Percentiles rank a stretch among this genome's conserved stretches.
These are phyloP conservation scores for Colletotrichum sp. DNA, from an alignment of 2,329 filamentous ascomycete species.

Conservation along the genomic window DNA sequence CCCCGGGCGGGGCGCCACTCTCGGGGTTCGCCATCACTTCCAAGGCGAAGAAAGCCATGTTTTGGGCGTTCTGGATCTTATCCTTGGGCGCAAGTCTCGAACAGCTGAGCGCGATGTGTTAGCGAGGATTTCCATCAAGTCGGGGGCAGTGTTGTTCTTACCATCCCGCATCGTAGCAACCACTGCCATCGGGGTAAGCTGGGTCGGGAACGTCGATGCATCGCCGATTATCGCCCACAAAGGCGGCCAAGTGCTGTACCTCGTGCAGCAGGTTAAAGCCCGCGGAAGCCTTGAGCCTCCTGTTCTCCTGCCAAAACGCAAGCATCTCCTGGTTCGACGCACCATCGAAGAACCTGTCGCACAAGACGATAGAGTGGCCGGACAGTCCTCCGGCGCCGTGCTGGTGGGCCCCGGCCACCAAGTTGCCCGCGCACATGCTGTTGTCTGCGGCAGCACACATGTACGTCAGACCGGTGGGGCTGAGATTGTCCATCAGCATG, in stretches of 20 bases:
- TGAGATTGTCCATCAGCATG: background rate
- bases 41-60: background rate
- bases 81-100: background rate
- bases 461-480: background rate
- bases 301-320: background rate
- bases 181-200: background rate
- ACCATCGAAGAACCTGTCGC: background rate
- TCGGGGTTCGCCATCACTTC: background rate
- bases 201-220: background rate
- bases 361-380: background rate
- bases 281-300: background rate
- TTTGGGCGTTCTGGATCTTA: background rate
- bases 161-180: background rate
- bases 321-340: background rate
- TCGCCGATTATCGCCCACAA: background rate
- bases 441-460: background rate
- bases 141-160: background rate
- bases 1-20: background rate
- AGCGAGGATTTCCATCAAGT: accelerated
- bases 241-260: background rate
- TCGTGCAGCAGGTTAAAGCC: background rate
- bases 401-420: background rate
- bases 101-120: background rate
- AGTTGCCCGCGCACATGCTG: background rate
- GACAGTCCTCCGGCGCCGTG: background rate